phyloP scores from a whole-genome alignment of 768 basidiomycete genomes.

The Termitomyces sp. region DNA sequence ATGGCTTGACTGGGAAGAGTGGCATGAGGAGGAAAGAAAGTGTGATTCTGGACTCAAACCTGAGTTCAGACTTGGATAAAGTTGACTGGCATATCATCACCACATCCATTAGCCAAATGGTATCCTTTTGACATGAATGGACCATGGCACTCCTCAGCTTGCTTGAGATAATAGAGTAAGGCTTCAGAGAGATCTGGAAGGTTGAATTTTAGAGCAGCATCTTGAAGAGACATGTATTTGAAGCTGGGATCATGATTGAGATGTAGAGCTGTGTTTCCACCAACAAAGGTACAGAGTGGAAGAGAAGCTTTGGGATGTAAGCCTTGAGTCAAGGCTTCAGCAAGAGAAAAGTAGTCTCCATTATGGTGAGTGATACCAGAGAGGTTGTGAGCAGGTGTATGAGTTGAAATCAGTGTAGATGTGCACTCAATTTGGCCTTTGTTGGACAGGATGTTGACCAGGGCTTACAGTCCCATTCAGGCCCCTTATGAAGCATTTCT shows the following conservation, averaged over 20 bases:
- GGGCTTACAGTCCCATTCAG: no score
- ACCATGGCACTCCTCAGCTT: no score
- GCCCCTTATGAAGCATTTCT: no score
- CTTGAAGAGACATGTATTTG: slow-evolving; percentile 1
- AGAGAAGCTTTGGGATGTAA: background rate
- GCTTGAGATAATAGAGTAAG: background rate
- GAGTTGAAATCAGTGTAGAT: no score
- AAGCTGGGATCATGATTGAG: slow-evolving; percentile 5
- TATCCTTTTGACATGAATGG: no score
- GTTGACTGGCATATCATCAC: no score
- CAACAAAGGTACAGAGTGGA: slow-evolving; percentile 4
- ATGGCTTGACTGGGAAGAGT: slow-evolving; percentile 4
- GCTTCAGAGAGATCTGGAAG: slow-evolving; percentile 7
- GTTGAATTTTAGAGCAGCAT: background rate
- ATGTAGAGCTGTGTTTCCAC: slow-evolving; percentile 6
- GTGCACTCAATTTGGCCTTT: no score
- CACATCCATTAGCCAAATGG: no score
- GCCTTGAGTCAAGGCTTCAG: background rate
- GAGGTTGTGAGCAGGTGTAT: no score
- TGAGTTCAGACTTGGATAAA: slow-evolving; percentile 8
- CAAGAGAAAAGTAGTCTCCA: background rate
- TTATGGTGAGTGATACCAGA: background rate
- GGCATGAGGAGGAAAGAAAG: slow-evolving; percentile 2
- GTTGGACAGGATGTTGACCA: no score
- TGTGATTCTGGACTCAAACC: slow-evolving; percentile 2